Evolutionary conservation across 106 monocot genomes (phyloP).

Genomic region (Hemerocallis citrina): DNA sequence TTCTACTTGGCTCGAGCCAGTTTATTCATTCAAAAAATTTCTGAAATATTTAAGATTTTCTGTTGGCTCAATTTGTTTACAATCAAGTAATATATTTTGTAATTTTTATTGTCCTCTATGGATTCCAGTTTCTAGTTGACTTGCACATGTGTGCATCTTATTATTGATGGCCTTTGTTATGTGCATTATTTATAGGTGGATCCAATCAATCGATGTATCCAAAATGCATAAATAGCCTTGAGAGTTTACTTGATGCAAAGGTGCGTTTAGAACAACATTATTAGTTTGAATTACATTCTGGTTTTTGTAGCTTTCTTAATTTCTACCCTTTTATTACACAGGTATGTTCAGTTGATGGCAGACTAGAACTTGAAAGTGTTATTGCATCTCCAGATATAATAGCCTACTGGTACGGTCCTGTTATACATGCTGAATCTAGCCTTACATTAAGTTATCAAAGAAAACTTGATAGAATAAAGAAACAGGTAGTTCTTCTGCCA

Average conservation of each 20-base stretch:
- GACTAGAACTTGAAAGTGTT: slow-evolving; percentile 56
- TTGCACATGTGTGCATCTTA: background rate
- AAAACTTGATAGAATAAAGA: slow-evolving; percentile 53
- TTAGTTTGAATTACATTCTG: no score
- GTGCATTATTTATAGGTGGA: slow-evolving; percentile 47
- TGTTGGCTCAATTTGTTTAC: background rate
- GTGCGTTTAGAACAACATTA: slow-evolving; percentile 34
- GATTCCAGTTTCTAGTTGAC: background rate
- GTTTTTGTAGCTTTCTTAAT: background rate
- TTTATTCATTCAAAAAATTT: background rate
- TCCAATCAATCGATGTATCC: slow-evolving; percentile 50
- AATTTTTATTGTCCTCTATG: background rate
- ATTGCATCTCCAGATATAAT: slow-evolving; percentile 68
- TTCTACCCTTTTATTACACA: slow-evolving; percentile 10
- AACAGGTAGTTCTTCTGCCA: slow-evolving; percentile 29
- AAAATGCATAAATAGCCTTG: slow-evolving; percentile 94
- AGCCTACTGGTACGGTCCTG: slow-evolving; percentile 59
- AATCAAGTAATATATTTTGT: no score
- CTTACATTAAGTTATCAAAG: slow-evolving; percentile 18
- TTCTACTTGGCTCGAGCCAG: no score
- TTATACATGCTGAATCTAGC: slow-evolving; percentile 17
- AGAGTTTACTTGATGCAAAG: slow-evolving; percentile 82
- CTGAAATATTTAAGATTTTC: background rate
- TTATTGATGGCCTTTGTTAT: background rate
- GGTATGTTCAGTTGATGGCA: slow-evolving; percentile 66